Base-by-base conservation (phyloP, 305 asterid species). In the Fraxinus platypoda region DNA sequence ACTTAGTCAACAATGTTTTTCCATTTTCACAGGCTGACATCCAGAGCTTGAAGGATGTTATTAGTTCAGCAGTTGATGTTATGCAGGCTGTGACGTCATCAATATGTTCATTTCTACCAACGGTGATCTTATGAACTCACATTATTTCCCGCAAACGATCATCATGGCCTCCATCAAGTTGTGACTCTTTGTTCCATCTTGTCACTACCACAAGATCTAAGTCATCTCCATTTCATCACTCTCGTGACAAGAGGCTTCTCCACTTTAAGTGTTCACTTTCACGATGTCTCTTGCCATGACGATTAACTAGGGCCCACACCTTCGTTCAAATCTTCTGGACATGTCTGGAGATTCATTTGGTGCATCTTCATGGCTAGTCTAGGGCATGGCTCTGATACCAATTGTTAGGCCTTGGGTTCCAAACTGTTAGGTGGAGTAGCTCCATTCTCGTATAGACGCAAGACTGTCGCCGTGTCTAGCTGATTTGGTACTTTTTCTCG, bases 21-120 rank as follows among this genome's bases (percentile, higher is more conserved):
- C 25, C 33, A 79, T 81, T 83, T 84, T 68, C 38, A 64, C 90
- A 94, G 99, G 94, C 88, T 26, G 92, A 94, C 79, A 84, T 88
- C 81, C 93, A 85, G 83, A 87, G 95, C 91, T 85, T 94, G 93
- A 93, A 94, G 87, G 94, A 94, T 73, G 95, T 98, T 11, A 80
- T 94, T 81, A 79, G 94, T 84, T 94, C 98, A 71, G 92, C 98
- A 21, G 89, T 90, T 66, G 95, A 93, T 83, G 89, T 91, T 37
- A 91, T 94, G 97, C 95, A 94, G 70, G 88, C 97, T 62, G 87
- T 91, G 94, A 83, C 88, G 68, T 82, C 92, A 79, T 94, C 98
- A 0, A 70, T 91, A 34, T 25, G 83, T 80, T 86, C 83, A 71
- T 88, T 90, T 84, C 88, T 91, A 77, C 94, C 94, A 66, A 87